These are phyloP conservation scores for Acer campestre DNA, from an alignment of 345 rosid species.

Conservation along the genomic window DNA sequence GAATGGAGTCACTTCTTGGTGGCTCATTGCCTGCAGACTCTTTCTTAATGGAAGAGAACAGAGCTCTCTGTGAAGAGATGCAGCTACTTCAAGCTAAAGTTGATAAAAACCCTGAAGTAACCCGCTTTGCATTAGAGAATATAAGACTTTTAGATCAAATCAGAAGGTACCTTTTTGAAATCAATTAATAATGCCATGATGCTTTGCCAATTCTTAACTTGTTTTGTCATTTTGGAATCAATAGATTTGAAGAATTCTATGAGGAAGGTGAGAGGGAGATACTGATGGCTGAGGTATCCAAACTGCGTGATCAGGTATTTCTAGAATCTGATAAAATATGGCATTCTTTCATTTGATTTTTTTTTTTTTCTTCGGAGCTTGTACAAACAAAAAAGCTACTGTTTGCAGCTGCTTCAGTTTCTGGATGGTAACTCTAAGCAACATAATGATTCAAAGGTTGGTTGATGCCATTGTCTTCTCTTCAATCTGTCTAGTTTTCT, in stretches of 20 bases:
- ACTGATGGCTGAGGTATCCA: slow-evolving; percentile 68
- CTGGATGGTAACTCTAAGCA: slow-evolving; percentile 53
- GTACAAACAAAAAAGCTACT: not conserved
- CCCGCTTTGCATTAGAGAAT: slow-evolving; percentile 93
- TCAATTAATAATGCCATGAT: slow-evolving; percentile 1
- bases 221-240: slow-evolving; percentile 27
- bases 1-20: slow-evolving; percentile 76
- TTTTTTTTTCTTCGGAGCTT: not conserved
- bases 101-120: slow-evolving; percentile 91
- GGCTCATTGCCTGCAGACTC: slow-evolving; percentile 66
- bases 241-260: slow-evolving; percentile 90
- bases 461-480: slow-evolving; percentile 34
- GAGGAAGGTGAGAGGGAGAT: slow-evolving; percentile 96
- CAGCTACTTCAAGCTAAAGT: slow-evolving; percentile 87
- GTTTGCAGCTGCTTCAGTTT: slow-evolving; percentile 61
- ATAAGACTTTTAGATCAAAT: slow-evolving; percentile 90
- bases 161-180: slow-evolving; percentile 57
- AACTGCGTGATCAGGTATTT: slow-evolving; percentile 76
- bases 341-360: slow-evolving; percentile 12
- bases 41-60: slow-evolving; percentile 75
- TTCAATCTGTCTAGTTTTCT: slow-evolving; percentile 8
- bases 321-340: slow-evolving; percentile 18
- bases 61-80: slow-evolving; percentile 67
- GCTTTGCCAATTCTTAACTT: not conserved
- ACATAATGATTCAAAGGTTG: slow-evolving; percentile 51